Evolutionary conservation across 306 rosid genomes (phyloP), one percentile per base, ranked within the genome.

Genomic region (Vicia faba): DNA sequence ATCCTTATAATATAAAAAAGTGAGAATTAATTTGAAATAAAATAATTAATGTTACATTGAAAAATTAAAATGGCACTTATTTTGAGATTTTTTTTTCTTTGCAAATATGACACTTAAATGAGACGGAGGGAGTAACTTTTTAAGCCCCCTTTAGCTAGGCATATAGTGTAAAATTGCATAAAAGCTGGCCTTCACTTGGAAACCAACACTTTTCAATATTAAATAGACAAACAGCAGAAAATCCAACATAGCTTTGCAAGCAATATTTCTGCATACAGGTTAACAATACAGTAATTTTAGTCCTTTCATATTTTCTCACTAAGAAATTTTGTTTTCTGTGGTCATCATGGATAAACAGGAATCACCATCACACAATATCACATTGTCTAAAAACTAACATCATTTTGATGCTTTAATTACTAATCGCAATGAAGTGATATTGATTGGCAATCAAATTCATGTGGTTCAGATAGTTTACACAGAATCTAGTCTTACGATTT

Each of bases 231-330:
- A 16, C 29, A 51, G 29, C 58, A 20, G 64, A 46, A 56, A 25
- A 64, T 56, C 50, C 64, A 43, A 56, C 35, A 57, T 54, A 66
- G 19, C 62, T 33, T 41, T 28, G 29, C 66, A 72, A 35, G 61
- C 25, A 72, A 8, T 26, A 15, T 66, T 58, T 77, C 26, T 10
- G 25, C 20, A 25, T 54, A 68, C 25, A 23, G 55, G 38, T 15
- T 58, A 66, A 62, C 16, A n/a, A 8, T 44, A 54, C 3, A 35
- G 31, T 23, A 28, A 46, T 25, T 51, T 70, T 49, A 53, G 39
- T 39, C 41, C 41, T 35, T 51, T 26, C 25, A 58, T 14, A 29
- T 40, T 26, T 41, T 46, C 69, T 61, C n/a, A 40, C 68, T 35
- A 14, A 23, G 14, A 18, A 39, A 15, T 59, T 41, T 26, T 5